Evolutionary conservation across 495 filamentous ascomycete genomes (phyloP), one percentile per base, ranked within the genome.

Genomic region (Recurvomyces mirabilis): DNA sequence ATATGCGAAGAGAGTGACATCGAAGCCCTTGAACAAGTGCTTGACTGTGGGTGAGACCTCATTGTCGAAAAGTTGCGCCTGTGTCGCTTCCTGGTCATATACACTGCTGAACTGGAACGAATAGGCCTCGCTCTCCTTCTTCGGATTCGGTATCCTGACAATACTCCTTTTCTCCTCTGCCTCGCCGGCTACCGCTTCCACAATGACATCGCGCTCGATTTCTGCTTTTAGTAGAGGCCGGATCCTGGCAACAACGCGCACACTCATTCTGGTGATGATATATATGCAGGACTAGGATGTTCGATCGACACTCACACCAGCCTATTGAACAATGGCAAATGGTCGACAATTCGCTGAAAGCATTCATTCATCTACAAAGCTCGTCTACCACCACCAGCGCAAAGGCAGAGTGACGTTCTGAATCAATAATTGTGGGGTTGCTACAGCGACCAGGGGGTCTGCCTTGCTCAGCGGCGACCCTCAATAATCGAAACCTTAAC

Each of bases 51-150:
- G 78, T 3, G 77, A 63, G n/a, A 85, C 82, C 73, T 98, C 91
- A 11, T 78, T 73, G 36, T 87, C 81, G 55, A 94, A 98, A 24
- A 98, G 64, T 43, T 82, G 72, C 61, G 93, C 81, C 58, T 98
- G 91, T 7, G 82, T 74, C 2, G 82, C 78, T 33, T 73, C 61
- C 46, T 79, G 73, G 49, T 83, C 84, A 62, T 95, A 94, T 28
- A 95, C 89, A 33, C 83, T 74, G 69, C 87, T 94, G 74, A 96
- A 98, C 22, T 88, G 78, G 57, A 96, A 98, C 18, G 82, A 82
- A 62, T 89, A 98, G 46, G 84, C 79, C 58, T 98, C 91, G 5
- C 73, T 68, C 48, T 83, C 82, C 49, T 95, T 94, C 67, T 88
- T 94, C 0, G 89, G 88, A 62, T 86, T 96, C 17, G 91, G 91